Base-by-base conservation (phyloP, 371 early-diverging fungal species). In the Mortierella sp. region DNA sequence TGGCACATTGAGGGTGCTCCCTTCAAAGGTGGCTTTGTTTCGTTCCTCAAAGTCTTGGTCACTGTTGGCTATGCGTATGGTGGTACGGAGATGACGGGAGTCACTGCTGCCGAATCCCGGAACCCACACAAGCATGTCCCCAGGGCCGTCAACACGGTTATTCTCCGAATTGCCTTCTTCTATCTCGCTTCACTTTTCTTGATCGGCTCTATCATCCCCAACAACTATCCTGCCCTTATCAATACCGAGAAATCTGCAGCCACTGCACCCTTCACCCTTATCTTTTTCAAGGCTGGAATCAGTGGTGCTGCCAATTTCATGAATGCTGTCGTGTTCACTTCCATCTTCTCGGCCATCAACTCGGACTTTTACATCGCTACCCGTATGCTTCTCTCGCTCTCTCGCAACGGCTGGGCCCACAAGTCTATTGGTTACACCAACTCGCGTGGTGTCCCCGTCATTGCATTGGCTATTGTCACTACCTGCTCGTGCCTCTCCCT, bases 41-140 rank as follows among this genome's bases (percentile, higher is more conserved):
- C 89, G 21, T 75, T 90, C 30, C 71, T 93, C 57, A 85, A 85
- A 59, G 89, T 89, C 3, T 86, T 93, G 70, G 84, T 93, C 15
- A 79, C 91, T 7, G 92, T 94, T 9, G 91, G 90, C 18, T 93
- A 91, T 63, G 83, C 89, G 45, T 91, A 92, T 74, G 92, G 92
- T 48, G 95, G 94, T 48, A 89, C 92, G 1, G 92, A 89, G 72
- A 83, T 88, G 74, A 87, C 91, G 28, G 92, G 91, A 66, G 84
- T 92, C 72, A 90, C 93, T 18, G 90, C 90, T 19, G 92, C 89
- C 74, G 93, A 92, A 77, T 88, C 89, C 47, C 86, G 86, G 30
- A 92, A 91, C 70, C 93, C 88, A 66, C 84, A 85, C 26, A 83
- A 86, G 74, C 86, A 87, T 59, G 91, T 92, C 1, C 92, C 92